Base-by-base conservation (phyloP, 2,329 filamentous ascomycete genomes). In the Drechslerella coelobrocha region DNA sequence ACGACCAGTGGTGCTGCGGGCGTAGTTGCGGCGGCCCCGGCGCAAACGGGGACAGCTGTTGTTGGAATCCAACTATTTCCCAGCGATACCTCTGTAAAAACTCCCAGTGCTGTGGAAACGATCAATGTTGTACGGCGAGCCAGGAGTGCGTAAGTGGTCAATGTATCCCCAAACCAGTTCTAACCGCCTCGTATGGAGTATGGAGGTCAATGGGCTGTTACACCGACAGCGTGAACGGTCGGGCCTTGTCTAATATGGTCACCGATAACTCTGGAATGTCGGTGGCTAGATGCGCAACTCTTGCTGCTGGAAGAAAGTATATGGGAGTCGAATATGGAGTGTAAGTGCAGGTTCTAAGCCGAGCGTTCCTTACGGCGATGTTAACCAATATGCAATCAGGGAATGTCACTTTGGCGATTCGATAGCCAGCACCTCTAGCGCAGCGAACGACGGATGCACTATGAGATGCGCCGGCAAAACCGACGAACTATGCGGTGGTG, bases 181-280 rank as follows among this genome's bases (percentile, higher is more conserved):
- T n/a, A n/a, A n/a, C n/a, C n/a, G n/a, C n/a, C n/a, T n/a, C n/a
- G n/a, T n/a, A n/a, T n/a, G n/a, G n/a, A n/a, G n/a, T n/a, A 27
- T 63, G 60, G 60, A 31, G 4, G 12, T 63, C 50, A 19, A 48
- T 63, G 14, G 60, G 60, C 0, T 63, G 60, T 29, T 63, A 63
- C 21, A 56, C 60, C 12, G 60, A 63, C 31, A 41, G 51, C 26
- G 19, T 50, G 8, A 48, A 54, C 37, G 51, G 3, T 39, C 41
- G 55, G 14, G 55, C 55, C 2, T 12, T 60, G 17, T 17, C 41
- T 1, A 50, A 60, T 19, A 7, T 26, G 27, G 43, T 39, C 12
- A 50, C 41, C 7, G 55, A 50, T 51, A 50, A 48, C 26, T 26
- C 43, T 4, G 47, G 31, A 1, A 61, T 61, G 57, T 52, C 60